These are phyloP conservation scores for Moniliophthora roreri DNA, from an alignment of 1,284 basidiomycete genomes.

Conservation along the genomic window DNA sequence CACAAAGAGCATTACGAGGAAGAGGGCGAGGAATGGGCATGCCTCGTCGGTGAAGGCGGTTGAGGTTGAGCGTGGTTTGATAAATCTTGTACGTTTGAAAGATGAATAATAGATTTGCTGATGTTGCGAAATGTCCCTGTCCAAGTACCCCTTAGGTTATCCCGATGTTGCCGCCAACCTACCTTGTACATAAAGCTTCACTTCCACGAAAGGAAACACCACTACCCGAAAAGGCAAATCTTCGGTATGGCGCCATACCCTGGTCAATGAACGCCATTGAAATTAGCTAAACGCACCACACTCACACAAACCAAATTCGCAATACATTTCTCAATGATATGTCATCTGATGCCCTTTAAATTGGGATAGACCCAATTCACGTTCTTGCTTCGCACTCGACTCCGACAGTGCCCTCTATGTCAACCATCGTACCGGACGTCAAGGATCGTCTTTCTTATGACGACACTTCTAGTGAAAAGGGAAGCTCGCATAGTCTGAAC, in stretches of 20 bases:
- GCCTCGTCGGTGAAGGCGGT: conserved; percentile 56
- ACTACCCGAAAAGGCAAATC: background rate
- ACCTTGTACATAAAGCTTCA: too few relatives aligned
- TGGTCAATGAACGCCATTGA: conserved; percentile 10
- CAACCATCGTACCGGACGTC: conserved; percentile 18
- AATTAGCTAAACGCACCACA: conserved; percentile 1
- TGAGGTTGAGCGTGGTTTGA: background rate
- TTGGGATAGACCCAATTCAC: background rate
- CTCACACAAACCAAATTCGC: conserved; percentile 4
- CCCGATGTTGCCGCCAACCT: too few relatives aligned
- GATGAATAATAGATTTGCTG: background rate
- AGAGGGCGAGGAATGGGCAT: conserved; percentile 67
- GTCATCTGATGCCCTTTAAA: background rate
- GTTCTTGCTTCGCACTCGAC: too few relatives aligned
- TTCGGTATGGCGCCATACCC: conserved; percentile 11
- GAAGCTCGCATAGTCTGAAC: conserved; percentile 10
- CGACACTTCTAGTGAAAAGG: conserved; percentile 20
- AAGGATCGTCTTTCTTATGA: background rate
- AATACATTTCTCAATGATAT: conserved; percentile 5
- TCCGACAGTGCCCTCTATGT: conserved; percentile 17
- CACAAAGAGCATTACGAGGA: conserved; percentile 80
- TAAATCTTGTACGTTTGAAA: background rate
- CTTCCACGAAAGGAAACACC: too few relatives aligned
- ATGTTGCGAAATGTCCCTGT: background rate
- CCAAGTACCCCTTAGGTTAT: too few relatives aligned